Conservation (phyloP, 768 basidiomycete genomes). For the Pleurotus cornucopiae region DNA sequence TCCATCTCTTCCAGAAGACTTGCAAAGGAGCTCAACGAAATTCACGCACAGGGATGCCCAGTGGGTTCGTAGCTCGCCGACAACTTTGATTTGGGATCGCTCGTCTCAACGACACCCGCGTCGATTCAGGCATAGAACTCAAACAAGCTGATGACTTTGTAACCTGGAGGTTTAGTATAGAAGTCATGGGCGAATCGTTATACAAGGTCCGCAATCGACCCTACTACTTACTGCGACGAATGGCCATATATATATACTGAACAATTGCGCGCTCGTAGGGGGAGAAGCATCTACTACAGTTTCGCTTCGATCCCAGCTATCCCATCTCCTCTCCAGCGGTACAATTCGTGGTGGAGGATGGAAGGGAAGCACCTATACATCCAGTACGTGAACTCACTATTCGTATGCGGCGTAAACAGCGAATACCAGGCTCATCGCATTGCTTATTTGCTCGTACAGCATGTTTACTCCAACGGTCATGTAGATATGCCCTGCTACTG, state of each 20-base stretch:
- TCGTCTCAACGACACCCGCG: background rate
- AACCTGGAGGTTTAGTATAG: constrained; percentile 75
- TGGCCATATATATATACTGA: background rate
- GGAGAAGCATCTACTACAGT: constrained; percentile 74
- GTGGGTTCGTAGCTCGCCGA: constrained; percentile 40
- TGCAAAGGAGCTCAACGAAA: constrained; percentile 68
- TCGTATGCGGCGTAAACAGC: background rate
- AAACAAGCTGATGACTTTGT: constrained; percentile 73
- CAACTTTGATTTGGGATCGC: background rate
- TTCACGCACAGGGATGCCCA: constrained; percentile 61
- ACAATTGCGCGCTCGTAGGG: constrained; percentile 36
- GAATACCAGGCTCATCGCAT: constrained; percentile 6
- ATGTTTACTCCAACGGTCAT: constrained; percentile 87
- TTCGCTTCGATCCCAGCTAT: constrained; percentile 78
- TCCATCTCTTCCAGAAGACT: constrained; percentile 63
- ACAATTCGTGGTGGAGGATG: constrained; percentile 71
- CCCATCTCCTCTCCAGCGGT: constrained; percentile 88
- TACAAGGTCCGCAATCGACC: constrained; percentile 51
- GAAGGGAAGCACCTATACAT: constrained; percentile 67
- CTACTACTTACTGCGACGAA: background rate
- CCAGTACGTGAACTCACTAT: constrained; percentile 48
- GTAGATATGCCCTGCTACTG: constrained; percentile 33
- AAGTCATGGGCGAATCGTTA: constrained; percentile 79
- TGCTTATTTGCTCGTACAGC: constrained; percentile 34
- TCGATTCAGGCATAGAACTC: constrained; percentile 60